Evolutionary conservation across 2,329 filamentous ascomycete genomes (phyloP).

Genomic region (Microdochium bolleyi): DNA sequence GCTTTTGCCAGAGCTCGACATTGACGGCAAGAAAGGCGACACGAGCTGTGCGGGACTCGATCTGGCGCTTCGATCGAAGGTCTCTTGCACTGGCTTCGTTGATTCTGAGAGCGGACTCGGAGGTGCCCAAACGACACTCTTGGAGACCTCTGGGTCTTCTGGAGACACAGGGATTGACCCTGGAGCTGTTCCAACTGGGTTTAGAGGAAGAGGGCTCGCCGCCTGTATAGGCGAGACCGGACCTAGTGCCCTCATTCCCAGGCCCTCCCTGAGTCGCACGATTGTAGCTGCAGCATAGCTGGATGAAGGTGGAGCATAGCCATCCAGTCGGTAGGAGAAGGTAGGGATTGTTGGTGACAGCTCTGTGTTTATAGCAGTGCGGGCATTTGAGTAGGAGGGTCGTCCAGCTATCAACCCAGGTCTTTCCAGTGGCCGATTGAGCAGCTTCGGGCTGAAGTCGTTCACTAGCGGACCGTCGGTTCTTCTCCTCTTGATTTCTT

Average conservation of each 20-base stretch:
- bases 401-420: slow-evolving; percentile 21
- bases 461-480: slow-evolving; percentile 20
- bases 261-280: slow-evolving; percentile 18
- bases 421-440: slow-evolving; percentile 11
- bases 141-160: too few species aligned
- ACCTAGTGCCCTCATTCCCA: slow-evolving; percentile 11
- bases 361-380: slow-evolving; percentile 14
- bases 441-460: slow-evolving; percentile 13
- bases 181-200: too few species aligned
- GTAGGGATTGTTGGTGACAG: slow-evolving; percentile 11
- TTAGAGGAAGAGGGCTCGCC: too few species aligned
- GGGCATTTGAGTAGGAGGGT: slow-evolving; percentile 23
- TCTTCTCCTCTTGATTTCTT: slow-evolving; percentile 29
- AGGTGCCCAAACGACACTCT: too few species aligned
- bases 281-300: slow-evolving; percentile 23
- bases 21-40: too few species aligned
- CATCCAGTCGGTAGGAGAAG: slow-evolving; percentile 17
- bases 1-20: too few species aligned
- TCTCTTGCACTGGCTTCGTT: slow-evolving; percentile 6
- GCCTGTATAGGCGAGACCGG: too few species aligned
- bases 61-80: slow-evolving; percentile 1
- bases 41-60: not conserved
- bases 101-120: too few species aligned
- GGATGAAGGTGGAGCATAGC: slow-evolving; percentile 19
- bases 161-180: too few species aligned